Percentiles rank a stretch among this genome's conserved stretches.
These are phyloP conservation scores for Filosporella fistucella DNA, from an alignment of 495 filamentous ascomycete species.

Conservation along the genomic window DNA sequence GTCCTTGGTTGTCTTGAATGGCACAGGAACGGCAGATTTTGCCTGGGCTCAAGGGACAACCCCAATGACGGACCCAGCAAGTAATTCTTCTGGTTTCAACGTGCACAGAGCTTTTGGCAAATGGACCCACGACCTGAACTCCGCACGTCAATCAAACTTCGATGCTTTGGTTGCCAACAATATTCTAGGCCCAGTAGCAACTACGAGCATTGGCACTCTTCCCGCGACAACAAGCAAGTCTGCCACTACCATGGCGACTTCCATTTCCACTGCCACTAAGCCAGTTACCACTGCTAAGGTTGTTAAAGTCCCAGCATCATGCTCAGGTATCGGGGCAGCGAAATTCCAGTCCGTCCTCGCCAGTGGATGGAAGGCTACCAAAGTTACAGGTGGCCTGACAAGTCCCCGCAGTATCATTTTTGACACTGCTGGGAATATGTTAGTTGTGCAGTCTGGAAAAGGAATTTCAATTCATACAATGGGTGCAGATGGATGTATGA, in stretches of 20 bases:
- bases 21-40: conserved; percentile 7
- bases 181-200: background rate
- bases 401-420: conserved; percentile 55
- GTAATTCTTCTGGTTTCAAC: conserved; percentile 9
- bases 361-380: conserved; percentile 48
- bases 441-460: conserved; percentile 43
- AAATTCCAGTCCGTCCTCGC: conserved; percentile 37
- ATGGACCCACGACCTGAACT: conserved; percentile 11
- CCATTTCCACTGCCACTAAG: background rate
- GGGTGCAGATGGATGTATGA: conserved; percentile 32
- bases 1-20: background rate
- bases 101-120: conserved; percentile 9
- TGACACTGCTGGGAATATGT: conserved; percentile 51
- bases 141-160: conserved; percentile 11
- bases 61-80: conserved; percentile 4
- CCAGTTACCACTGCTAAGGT: background rate
- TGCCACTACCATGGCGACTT: no score
- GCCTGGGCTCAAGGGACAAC: conserved; percentile 10
- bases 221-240: background rate
- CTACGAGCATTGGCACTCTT: background rate
- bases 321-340: background rate
- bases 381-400: conserved; percentile 48
- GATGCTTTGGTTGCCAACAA: conserved; percentile 5
- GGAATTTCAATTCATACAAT: conserved; percentile 39
- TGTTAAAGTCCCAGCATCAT: conserved; percentile 4